Evolutionary conservation across 2,329 filamentous ascomycete genomes (phyloP).

Genomic region (Rachicladosporium sp.): DNA sequence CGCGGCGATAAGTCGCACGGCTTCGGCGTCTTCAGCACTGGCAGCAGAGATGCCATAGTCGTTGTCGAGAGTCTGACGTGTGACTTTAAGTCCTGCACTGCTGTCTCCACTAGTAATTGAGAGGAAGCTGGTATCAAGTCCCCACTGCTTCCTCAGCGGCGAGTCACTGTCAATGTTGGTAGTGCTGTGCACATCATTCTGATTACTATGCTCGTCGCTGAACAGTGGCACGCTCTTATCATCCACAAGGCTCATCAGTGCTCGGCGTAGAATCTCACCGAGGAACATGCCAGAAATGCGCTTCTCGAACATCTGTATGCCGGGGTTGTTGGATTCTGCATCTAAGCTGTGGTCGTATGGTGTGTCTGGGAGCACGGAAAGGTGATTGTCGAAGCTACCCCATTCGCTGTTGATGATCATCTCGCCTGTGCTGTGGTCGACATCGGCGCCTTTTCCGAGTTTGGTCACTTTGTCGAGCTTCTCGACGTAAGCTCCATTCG

Average conservation of each 20-base stretch:
- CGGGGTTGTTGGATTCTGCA: conserved; percentile 71
- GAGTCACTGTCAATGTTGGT: conserved; percentile 55
- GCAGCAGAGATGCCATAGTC: conserved; percentile 64
- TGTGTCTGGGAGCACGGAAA: conserved; percentile 77
- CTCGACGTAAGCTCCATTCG: conserved; percentile 95
- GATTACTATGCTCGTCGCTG: conserved; percentile 59
- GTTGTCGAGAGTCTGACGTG: conserved; percentile 67
- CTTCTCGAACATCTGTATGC: conserved; percentile 98
- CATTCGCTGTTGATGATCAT: conserved; percentile 99
- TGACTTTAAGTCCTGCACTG: conserved; percentile 56
- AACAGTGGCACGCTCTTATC: conserved; percentile 59
- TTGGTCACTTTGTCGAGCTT: conserved; percentile 80
- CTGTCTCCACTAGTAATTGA: conserved; percentile 75
- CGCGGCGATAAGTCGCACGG: conserved; percentile 69
- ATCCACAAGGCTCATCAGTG: conserved; percentile 59
- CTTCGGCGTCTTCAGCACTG: conserved; percentile 71
- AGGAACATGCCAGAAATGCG: conserved; percentile 96
- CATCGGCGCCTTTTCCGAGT: conserved; percentile 46
- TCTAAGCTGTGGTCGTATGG: conserved; percentile 72
- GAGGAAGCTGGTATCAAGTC: conserved; percentile 80
- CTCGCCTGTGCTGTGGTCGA: conserved; percentile 68
- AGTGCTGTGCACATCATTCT: conserved; percentile 55
- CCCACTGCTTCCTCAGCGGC: conserved; percentile 68
- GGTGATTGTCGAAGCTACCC: conserved; percentile 93
- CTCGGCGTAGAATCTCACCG: conserved; percentile 78